phyloP scores from a whole-genome alignment of 2,329 filamentous ascomycete species.

The Botrytis hyacinthi region DNA sequence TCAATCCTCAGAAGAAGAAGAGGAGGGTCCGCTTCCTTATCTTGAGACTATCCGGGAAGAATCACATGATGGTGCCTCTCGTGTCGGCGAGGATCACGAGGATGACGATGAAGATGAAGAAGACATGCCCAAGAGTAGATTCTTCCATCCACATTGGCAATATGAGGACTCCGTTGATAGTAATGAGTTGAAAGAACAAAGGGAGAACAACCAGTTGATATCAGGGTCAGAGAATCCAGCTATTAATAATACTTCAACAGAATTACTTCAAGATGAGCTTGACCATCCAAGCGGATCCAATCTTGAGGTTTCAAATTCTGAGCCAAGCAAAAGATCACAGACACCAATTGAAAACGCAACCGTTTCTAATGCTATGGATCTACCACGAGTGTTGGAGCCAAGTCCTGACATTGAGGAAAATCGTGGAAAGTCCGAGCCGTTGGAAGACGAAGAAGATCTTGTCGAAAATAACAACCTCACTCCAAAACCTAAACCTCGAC shows the following conservation, averaged over 20 bases:
- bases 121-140: conserved; percentile 11
- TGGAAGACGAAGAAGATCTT: background rate
- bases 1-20: background rate
- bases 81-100: background rate
- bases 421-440: background rate
- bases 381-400: conserved; percentile 9
- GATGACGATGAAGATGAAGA: background rate
- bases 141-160: conserved; percentile 5
- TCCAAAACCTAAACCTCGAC: background rate
- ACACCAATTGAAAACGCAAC: conserved; percentile 7
- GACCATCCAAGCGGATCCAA: background rate
- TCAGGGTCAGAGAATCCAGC: background rate
- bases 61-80: background rate
- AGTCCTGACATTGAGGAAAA: background rate
- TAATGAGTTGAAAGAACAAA: background rate
- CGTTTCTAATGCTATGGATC: conserved; percentile 14
- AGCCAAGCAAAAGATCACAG: background rate
- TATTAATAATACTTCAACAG: background rate
- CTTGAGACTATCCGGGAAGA: conserved; percentile 20
- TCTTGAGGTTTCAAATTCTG: background rate
- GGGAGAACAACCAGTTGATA: background rate
- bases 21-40: background rate
- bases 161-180: background rate
- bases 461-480: background rate
- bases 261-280: background rate